Evolutionary conservation across 768 basidiomycete species (phyloP), one percentile per base, ranked within the genome.

Genomic region (Cubamyces lactineus): DNA sequence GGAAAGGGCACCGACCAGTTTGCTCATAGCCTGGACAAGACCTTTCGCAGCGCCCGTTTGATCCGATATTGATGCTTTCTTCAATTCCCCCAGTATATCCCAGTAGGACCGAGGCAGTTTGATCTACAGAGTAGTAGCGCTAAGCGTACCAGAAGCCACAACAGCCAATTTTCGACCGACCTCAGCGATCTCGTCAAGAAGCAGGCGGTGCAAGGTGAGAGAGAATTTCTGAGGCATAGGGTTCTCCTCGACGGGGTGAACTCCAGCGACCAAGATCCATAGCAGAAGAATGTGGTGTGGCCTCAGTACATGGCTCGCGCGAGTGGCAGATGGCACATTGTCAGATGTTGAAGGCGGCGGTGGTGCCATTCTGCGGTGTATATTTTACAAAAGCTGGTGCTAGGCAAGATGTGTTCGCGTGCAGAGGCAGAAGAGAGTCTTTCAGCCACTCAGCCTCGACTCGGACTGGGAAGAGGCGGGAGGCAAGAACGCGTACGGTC

Each of bases 261-360:
- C 89, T 4, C 83, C 75, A 13, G 88, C 75, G 61, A 86, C 76
- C 39, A 92, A 77, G 24, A 91, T 76, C 38, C 82, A 82, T 34
- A 93, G 77, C 16, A 93, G 76, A 51, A 82, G 82, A 53, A 94
- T 77, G 70, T 94, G 92, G 67, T 94, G 92, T 1, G 92, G 90
- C 57, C 86, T 80, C 28, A 94, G 79, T 58, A 85, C 79, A 73
- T 91, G 87, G 53, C 85, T 82, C 7, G 82, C 81, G 1, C 87
- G 86, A 8, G 87, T 84, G 21, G 43, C 34, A 8, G 57, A 41
- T 21, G 63, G 53, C 24, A 79, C 77, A 38, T 83, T 82, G 74
- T 80, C 79, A 24, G 47, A 1, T 26, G 53, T 17, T 8, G 56
- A 34, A 1, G 51, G 55, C 15, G 24, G 61, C 26, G 53, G 54